Evolutionary conservation across 495 filamentous ascomycete genomes (phyloP).

Genomic region (Amniculicola lignicola): DNA sequence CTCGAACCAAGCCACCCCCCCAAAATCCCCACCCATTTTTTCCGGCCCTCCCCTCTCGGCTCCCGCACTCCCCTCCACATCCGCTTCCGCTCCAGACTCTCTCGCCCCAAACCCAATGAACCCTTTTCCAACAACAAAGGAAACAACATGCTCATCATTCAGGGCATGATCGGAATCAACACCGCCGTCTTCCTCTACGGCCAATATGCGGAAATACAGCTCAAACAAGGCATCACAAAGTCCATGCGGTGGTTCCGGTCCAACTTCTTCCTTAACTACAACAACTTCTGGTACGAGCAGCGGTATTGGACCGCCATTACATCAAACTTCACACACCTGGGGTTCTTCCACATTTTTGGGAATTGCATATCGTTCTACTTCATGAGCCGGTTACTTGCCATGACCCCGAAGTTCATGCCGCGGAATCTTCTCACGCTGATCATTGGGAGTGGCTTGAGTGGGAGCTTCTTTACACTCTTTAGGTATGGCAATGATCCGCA

Average conservation of each 20-base stretch:
- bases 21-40: no score
- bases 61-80: no score
- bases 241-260: background rate
- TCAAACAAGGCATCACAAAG: background rate
- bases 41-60: no score
- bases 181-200: constrained; percentile 33
- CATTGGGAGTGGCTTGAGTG: constrained; percentile 33
- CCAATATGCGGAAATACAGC: constrained; percentile 14
- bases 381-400: constrained; percentile 32
- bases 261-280: background rate
- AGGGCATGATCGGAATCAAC: constrained; percentile 38
- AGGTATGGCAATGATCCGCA: constrained; percentile 20
- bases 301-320: constrained; percentile 37
- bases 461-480: no score
- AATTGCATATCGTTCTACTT: constrained; percentile 39
- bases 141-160: constrained; percentile 20
- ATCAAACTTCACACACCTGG: constrained; percentile 34
- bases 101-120: background rate
- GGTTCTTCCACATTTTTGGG: constrained; percentile 19
- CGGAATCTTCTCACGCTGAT: constrained; percentile 18
- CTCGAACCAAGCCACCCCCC: no score
- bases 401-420: constrained; percentile 22
- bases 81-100: background rate
- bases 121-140: background rate
- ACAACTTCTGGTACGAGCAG: constrained; percentile 3